Evolutionary conservation across 164 flowering plant genomes (phyloP), one percentile per base, ranked within the genome.

Genomic region (Vitis cinerea): DNA sequence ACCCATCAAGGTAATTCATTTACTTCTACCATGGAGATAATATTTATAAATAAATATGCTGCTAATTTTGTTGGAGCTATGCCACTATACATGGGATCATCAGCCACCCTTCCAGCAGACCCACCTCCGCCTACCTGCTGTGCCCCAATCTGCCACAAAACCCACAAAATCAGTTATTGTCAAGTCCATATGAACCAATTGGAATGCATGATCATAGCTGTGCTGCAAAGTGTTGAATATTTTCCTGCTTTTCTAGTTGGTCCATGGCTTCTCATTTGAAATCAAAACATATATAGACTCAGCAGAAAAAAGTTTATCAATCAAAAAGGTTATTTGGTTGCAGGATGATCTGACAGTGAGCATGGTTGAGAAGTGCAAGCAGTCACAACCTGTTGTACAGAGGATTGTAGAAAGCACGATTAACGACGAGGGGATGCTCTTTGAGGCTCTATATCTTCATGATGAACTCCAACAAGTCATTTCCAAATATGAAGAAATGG

Each of bases 401-500:
- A 83, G 89, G 75, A 85, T 94, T 67, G 80, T 90, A 65, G 87
- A 94, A 71, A 83, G 77, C 73, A 85, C 93, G 14, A 72, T 73
- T 19, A 88, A 88, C 9, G 93, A 92, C 60, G 94, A 94, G 61
- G 79, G 57, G 8, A 72, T 89, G 78, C 92, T 94, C 29, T 90
- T 90, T 61, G 97, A 90, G 73, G 97, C 97, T 50, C 80, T 94
- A 50, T 83, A 81, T 82, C 88, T 94, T 49, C 81, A 94, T 52
- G 98, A 92, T 15, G 87, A 89, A 75, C 90, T 94, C 63, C 87
- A 84, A 60, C 76, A 75, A 51, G 82, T 87, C 69, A 80, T 91
- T 75, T 83, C 90, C 58, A 87, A 72, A 71, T 86, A 76, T 56
- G 84, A 81, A 63, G 85, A 80, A 73, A 66, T 85, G 69, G 76